Evolutionary conservation across 2,329 filamentous ascomycete genomes (phyloP).

Genomic region (Beauveria sp.): DNA sequence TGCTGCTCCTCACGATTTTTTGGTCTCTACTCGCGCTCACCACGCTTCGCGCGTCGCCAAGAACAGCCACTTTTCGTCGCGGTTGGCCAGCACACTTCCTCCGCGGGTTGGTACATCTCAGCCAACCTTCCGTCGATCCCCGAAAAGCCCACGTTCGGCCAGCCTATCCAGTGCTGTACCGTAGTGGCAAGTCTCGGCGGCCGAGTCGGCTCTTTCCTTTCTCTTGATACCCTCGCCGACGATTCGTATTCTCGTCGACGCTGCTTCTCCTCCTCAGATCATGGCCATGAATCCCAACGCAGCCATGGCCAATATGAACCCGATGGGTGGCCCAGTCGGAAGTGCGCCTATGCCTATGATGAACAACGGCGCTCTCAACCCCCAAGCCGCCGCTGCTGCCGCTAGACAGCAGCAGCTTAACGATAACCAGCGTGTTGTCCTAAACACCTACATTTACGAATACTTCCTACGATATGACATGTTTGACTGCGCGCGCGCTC

Average conservation of each 20-base stretch:
- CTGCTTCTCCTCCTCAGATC: slow-evolving; percentile 7
- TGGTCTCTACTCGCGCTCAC: neutral
- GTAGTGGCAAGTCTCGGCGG: slow-evolving; percentile 26
- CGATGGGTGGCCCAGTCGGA: slow-evolving; percentile 61
- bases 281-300: slow-evolving; percentile 51
- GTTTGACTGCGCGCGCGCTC: slow-evolving; percentile 71
- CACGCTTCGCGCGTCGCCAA: neutral
- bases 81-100: neutral
- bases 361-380: slow-evolving; percentile 45
- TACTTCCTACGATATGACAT: slow-evolving; percentile 83
- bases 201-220: slow-evolving; percentile 21
- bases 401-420: slow-evolving; percentile 33
- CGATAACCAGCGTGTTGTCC: slow-evolving; percentile 44
- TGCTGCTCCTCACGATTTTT: neutral
- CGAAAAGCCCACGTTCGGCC: slow-evolving; percentile 25
- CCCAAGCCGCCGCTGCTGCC: slow-evolving; percentile 25
- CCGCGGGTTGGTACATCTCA: neutral
- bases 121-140: slow-evolving; percentile 8
- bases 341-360: slow-evolving; percentile 56
- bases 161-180: slow-evolving; percentile 23
- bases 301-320: slow-evolving; percentile 61
- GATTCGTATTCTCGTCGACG: neutral
- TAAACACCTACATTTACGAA: slow-evolving; percentile 87
- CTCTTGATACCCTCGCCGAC: slow-evolving; percentile 13
- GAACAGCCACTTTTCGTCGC: neutral